Conservation (phyloP, 1,139 yeast species). For the Insectozyma bohioensis region DNA sequence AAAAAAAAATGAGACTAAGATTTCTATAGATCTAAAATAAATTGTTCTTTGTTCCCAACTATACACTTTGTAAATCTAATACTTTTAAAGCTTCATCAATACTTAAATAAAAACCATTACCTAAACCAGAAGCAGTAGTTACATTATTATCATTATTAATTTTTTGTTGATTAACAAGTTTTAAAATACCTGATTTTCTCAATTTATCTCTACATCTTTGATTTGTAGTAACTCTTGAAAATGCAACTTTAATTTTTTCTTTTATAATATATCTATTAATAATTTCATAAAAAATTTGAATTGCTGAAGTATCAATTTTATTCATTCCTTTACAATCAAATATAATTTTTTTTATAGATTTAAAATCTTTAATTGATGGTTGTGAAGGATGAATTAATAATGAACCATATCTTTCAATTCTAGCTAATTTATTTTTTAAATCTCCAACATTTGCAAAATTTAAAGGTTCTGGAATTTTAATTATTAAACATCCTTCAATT, state of each 20-base stretch:
- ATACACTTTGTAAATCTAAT: slow-evolving; percentile 12
- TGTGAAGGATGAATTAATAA: slow-evolving; percentile 71
- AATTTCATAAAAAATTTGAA: slow-evolving; percentile 30
- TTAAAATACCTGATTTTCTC: slow-evolving; percentile 23
- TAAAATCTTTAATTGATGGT: slow-evolving; percentile 25
- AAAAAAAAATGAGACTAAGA: too few relatives aligned
- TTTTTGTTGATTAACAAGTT: slow-evolving; percentile 21
- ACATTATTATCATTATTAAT: slow-evolving; percentile 4
- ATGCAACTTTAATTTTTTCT: slow-evolving; percentile 23
- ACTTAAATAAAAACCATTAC: slow-evolving; percentile 33
- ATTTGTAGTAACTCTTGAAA: slow-evolving; percentile 27
- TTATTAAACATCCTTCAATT: slow-evolving; percentile 79
- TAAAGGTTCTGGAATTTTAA: slow-evolving; percentile 87
- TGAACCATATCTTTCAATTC: slow-evolving; percentile 85
- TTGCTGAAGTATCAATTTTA: slow-evolving; percentile 32
- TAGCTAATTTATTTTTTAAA: slow-evolving; percentile 65
- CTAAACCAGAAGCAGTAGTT: slow-evolving; percentile 23
- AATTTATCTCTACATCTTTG: slow-evolving; percentile 21
- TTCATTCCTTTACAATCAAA: slow-evolving; percentile 38
- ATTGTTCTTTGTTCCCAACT: too few relatives aligned
- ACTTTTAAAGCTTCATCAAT: slow-evolving; percentile 31
- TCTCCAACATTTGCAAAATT: slow-evolving; percentile 91
- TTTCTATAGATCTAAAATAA: too few relatives aligned
- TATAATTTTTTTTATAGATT: slow-evolving; percentile 24
- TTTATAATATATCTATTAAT: slow-evolving; percentile 21